Evolutionary conservation across 306 rosid genomes (phyloP), one percentile per base, ranked within the genome.

Genomic region (Rosa lucieae): DNA sequence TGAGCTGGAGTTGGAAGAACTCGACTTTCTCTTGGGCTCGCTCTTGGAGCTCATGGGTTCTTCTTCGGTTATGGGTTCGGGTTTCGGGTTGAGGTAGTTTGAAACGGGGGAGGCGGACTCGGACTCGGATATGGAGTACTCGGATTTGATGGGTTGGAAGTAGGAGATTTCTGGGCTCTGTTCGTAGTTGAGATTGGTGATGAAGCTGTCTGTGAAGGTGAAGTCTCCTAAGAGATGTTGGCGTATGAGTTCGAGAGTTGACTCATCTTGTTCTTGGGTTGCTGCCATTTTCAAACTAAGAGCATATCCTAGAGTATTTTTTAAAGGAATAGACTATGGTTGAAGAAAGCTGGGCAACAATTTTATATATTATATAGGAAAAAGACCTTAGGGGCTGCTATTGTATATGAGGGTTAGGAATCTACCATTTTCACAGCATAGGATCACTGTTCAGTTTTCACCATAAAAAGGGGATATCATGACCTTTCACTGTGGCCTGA

Each of bases 81-180:
- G 67, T 52, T 75, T 88, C 1, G 71, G 84, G 70, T 66, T 77
- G 72, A 63, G 15, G 85, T 13, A 18, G 13, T 52, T 69, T 72
- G 86, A 76, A 37, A 79, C 5, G 43, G 47, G 76, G 47, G 90
- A 86, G 42, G 21, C 32, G 84, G 85, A 82, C 17, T 84, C 90
- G 47, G 84, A 84, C 14, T 88, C 84, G 68, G 86, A 79, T 12
- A 29, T 52, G 70, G 87, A 83, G 74, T 79, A 44, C 61, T 93
- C 97, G 0, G 79, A 78, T 59, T 93, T 93, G 9, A 93, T 78
- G 9, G 88, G 88, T 23, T 47, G 89, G 74, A 67, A 44, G 37
- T 43, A 53, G 43, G 65, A 75, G 37, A 77, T 29, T 1, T 75
- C 43, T 39, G 68, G 58, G 69, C 18, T 73, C 29, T 10, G 46